Evolutionary conservation across 2,329 filamentous ascomycete genomes (phyloP), one percentile per base, ranked within the genome.

Genomic region (Cladorrhinum sp.): DNA sequence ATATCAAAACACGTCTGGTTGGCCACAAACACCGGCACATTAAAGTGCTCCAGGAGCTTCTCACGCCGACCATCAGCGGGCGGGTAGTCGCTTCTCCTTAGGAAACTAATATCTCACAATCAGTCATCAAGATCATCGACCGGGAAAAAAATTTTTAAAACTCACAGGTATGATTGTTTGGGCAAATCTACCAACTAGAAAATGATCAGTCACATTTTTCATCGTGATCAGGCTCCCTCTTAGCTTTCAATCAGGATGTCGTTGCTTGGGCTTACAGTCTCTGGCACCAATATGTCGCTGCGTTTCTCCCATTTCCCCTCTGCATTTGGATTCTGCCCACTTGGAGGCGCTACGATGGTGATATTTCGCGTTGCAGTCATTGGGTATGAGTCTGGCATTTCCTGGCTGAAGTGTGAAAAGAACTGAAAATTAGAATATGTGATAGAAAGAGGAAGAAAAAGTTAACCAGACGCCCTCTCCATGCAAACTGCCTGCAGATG

Each of bases 1-100:
- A 66, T 4, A 27, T 66, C 65, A 18, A 64, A 64, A 50, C 65
- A 66, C 13, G 63, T 65, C 10, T 61, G 32, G 27, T 56, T 63
- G 16, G 57, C 63, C 18, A 66, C 58, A 24, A 63, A 66, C 8
- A 23, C 9, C 18, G 65, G 65, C 23, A 66, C 65, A 36, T 58
- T 49, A 56, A 66, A 65, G 27, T 64, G 57, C 6, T 52, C 57
- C 3, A 66, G 63, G 5, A 65, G 51, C 23, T 29, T 50, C 24
- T 65, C 56, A n/a, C 65, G 61, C 3, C 55, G 51, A 3, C 32
- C 56, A 12, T 56, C 59, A 7, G 50, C 24, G 12, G 45, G 55
- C 2, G 51, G 55, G 12, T 66, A 65, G 51, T 65, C 13, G 51
- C 50, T 2, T 45, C 54, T 13, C 59, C 66, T 20, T 56, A 64